Base-by-base conservation (phyloP, 192 early-diverging fungal genomes). In the Borealophlyctis nickersoniae region DNA sequence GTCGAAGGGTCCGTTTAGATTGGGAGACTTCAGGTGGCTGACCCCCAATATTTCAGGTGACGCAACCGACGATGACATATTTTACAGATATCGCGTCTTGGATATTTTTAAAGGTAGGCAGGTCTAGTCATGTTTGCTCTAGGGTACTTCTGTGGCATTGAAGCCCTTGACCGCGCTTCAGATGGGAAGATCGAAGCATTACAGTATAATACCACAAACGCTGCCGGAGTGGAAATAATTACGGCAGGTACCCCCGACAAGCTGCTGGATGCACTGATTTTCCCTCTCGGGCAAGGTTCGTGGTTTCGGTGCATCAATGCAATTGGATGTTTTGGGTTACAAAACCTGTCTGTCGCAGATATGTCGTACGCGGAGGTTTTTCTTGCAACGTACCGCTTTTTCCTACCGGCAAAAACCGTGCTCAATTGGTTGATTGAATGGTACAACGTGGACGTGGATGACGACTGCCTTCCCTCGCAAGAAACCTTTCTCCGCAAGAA, bases 361-460 rank as follows among this genome's bases (percentile, higher is more conserved):
- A 77, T 76, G 65, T 72, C 74, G 27, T 84, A 75, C 58, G 73
- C 77, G 7, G 77, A 84, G 67, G 77, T 81, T 11, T 84, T 84
- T 58, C 62, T 84, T 13, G 81, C 78, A 2, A 73, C 76, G 0
- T 83, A 72, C 59, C 79, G 81, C 3, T 84, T 76, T 57, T 81
- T 76, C 65, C 52, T 84, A 22, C 56, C 74, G 3, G 32, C 73
- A 0, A 28, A 28, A 14, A 50, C 66, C 19, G 50, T 84, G 4
- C 57, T 84, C 31, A 62, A 70, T n/a, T 62, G 45, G 3, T 62
- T 84, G 24, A 72, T 81, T 22, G 78, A 79, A 53, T 84, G 81
- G 81, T 84, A 84, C 67, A 83, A 83, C 64, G 77, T 76, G 3
- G 77, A 78, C 36, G 36, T 73, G 2, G 76, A 81, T 52, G 61